These are phyloP conservation scores for Sclerotinia subarctica DNA, from an alignment of 2,329 filamentous ascomycete species.

Conservation along the genomic window DNA sequence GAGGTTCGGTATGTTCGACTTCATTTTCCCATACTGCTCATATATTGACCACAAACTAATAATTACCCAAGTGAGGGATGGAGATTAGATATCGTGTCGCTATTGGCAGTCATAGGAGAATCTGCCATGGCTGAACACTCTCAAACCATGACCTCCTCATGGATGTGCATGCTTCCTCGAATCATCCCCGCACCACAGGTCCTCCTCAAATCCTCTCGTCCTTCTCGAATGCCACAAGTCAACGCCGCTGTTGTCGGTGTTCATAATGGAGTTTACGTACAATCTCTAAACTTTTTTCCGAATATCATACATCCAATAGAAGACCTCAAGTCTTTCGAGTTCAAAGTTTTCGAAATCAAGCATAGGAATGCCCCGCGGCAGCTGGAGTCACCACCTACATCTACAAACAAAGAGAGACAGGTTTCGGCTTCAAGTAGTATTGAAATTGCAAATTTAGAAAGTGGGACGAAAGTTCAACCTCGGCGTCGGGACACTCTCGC, in stretches of 20 bases:
- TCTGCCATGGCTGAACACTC: constrained; percentile 55
- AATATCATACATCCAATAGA: constrained; percentile 58
- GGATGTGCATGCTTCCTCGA: constrained; percentile 55
- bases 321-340: constrained; percentile 46
- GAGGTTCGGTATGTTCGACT: constrained; percentile 14
- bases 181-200: constrained; percentile 62
- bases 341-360: constrained; percentile 49
- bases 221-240: constrained; percentile 53
- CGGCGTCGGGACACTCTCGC: constrained; percentile 24
- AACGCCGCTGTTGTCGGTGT: constrained; percentile 57
- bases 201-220: constrained; percentile 55
- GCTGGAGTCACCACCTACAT: not conserved
- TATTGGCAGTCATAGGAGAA: constrained; percentile 62
- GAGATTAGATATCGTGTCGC: constrained; percentile 59
- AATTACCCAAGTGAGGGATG: constrained; percentile 41
- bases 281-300: constrained; percentile 59
- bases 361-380: constrained; percentile 38
- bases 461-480: constrained; percentile 17
- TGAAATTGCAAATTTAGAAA: constrained; percentile 13
- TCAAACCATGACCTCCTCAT: constrained; percentile 57
- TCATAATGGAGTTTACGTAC: constrained; percentile 52
- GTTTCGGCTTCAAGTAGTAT: constrained; percentile 13
- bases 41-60: not conserved
- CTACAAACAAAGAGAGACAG: constrained; percentile 1
- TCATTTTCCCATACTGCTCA: not conserved